Conservation (phyloP, 108 stramenopile genomes). For the Fragilariopsis cylindrus region DNA sequence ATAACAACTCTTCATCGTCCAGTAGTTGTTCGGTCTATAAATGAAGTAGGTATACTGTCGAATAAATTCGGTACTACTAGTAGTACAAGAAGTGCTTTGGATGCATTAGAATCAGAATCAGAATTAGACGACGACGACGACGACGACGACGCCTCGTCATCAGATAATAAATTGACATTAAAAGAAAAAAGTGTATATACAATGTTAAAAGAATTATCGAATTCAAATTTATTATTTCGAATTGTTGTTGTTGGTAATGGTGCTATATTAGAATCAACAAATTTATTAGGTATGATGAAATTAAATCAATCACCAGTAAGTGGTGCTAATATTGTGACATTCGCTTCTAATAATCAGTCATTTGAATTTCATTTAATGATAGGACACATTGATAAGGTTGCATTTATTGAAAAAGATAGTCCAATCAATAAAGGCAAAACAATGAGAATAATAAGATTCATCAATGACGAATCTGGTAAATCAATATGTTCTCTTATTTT, state of each 20-base stretch:
- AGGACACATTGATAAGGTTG: slow-evolving; percentile 53
- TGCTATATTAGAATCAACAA: slow-evolving; percentile 83
- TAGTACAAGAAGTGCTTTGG: too few species aligned
- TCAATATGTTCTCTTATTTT: neutral
- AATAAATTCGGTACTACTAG: too few species aligned
- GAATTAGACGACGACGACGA: neutral
- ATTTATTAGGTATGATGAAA: slow-evolving; percentile 56
- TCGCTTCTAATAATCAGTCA: slow-evolving; percentile 67
- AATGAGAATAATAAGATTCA: neutral
- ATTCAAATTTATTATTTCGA: slow-evolving; percentile 59
- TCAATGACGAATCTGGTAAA: neutral
- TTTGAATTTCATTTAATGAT: slow-evolving; percentile 84
- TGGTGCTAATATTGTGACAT: slow-evolving; percentile 62
- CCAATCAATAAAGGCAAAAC: neutral
- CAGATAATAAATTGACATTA: neutral
- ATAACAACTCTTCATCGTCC: too few species aligned
- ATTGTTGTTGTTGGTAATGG: slow-evolving; percentile 85
- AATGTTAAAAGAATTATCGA: slow-evolving; percentile 50
- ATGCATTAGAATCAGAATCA: neutral
- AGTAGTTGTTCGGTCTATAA: too few species aligned
- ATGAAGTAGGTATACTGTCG: too few species aligned
- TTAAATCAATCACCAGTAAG: slow-evolving; percentile 60
- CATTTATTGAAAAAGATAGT: neutral
- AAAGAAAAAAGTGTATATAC: slow-evolving; percentile 43
- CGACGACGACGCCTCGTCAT: neutral